phyloP scores from a whole-genome alignment of 1,284 basidiomycete genomes.

The Puccinia coronata region DNA sequence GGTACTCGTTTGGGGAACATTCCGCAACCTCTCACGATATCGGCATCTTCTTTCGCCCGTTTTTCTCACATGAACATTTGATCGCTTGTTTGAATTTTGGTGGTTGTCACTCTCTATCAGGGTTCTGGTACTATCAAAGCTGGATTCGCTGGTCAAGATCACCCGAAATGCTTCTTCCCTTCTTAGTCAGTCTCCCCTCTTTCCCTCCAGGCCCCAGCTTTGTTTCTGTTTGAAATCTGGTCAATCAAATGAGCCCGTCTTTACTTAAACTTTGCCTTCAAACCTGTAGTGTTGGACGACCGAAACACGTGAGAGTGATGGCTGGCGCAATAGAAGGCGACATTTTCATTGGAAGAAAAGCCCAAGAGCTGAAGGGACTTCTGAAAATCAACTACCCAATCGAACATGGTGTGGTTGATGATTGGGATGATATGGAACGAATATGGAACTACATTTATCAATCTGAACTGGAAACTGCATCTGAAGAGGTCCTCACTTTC shows the following conservation, averaged over 20 bases:
- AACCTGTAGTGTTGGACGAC: slow-evolving; percentile 77
- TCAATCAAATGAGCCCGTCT: background rate
- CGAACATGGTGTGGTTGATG: slow-evolving; percentile 70
- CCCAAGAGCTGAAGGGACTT: slow-evolving; percentile 88
- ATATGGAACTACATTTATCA: slow-evolving; percentile 97
- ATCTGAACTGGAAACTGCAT: slow-evolving; percentile 87
- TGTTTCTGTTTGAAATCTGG: background rate
- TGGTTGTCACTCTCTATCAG: slow-evolving; percentile 61
- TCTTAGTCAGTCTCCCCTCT: slow-evolving; percentile 75
- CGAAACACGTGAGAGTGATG: slow-evolving; percentile 95
- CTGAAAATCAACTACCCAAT: slow-evolving; percentile 98
- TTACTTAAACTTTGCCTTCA: background rate
- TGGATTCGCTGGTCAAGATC: slow-evolving; percentile 94
- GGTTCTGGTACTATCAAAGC: slow-evolving; percentile 97
- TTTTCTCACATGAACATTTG: slow-evolving; percentile 17
- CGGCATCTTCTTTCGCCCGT: background rate
- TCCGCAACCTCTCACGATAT: background rate
- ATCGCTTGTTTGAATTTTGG: background rate
- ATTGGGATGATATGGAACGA: slow-evolving; percentile 98
- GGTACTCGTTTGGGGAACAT: background rate
- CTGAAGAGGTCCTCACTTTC: slow-evolving; percentile 76
- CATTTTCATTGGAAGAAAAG: slow-evolving; percentile 86
- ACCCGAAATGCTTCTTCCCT: slow-evolving; percentile 96
- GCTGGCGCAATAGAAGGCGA: slow-evolving; percentile 87
- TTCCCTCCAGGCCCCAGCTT: background rate